phyloP scores from a whole-genome alignment of 306 rosid genomes.

The Ormosia semicastrata region DNA sequence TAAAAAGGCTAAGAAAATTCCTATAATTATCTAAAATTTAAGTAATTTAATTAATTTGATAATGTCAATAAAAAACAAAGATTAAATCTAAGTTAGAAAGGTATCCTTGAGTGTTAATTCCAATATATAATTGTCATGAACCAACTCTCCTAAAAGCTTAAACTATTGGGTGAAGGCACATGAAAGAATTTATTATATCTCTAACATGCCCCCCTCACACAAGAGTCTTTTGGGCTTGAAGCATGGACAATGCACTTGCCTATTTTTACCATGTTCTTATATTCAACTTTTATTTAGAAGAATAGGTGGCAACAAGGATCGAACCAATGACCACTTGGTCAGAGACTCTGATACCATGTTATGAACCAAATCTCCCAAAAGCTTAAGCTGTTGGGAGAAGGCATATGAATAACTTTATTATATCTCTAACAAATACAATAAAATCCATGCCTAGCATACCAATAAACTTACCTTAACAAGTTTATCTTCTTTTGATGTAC shows the following conservation, averaged over 20 bases:
- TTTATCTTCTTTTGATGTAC: conserved; percentile 46
- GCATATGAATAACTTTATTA: not conserved
- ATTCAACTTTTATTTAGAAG: not conserved
- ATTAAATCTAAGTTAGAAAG: not conserved
- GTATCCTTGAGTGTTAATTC: not conserved
- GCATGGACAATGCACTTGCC: not conserved
- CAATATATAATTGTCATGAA: not conserved
- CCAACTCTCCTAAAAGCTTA: not conserved
- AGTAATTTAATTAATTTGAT: not conserved
- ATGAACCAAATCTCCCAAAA: too few species aligned
- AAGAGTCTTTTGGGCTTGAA: too few species aligned
- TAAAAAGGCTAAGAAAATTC: not conserved
- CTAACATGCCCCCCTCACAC: not conserved
- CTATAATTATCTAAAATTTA: not conserved
- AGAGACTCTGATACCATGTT: too few species aligned
- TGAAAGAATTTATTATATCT: too few species aligned
- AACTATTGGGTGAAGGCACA: not conserved
- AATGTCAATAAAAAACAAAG: not conserved
- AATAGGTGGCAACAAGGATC: not conserved
- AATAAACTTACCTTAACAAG: conserved; percentile 45
- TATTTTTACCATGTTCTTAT: not conserved
- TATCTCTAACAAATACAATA: not conserved
- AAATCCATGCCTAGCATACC: not conserved
- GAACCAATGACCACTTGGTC: not conserved
- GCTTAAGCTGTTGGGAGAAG: not conserved